Conservation (phyloP, 805 yeast genomes). For the Kazachstania kunashirensis region DNA sequence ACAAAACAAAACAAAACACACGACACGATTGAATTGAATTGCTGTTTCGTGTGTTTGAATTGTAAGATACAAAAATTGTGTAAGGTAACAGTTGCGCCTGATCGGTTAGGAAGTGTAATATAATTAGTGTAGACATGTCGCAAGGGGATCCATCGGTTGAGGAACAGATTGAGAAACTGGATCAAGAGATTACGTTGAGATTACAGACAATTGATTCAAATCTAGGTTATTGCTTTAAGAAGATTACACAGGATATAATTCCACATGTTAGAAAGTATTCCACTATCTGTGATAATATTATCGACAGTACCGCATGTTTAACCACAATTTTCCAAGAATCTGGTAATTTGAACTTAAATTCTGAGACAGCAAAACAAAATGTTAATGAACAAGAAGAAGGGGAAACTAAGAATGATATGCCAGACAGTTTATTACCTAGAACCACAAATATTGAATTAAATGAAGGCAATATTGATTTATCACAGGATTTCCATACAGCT, state of each 20-base stretch:
- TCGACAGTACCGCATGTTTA: conserved; percentile 65
- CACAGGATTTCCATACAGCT: conserved; percentile 15
- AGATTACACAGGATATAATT: conserved; percentile 55
- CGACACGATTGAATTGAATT: too few species aligned
- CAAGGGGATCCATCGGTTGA: conserved; percentile 1
- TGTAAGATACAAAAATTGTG: too few species aligned
- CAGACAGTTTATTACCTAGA: neutral
- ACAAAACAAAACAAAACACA: too few species aligned
- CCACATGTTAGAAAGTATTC: conserved; percentile 61
- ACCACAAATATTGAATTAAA: too few species aligned
- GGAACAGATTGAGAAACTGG: conserved; percentile 50
- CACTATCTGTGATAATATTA: conserved; percentile 45
- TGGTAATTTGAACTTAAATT: conserved; percentile 48
- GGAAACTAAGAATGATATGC: neutral
- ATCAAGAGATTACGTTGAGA: conserved; percentile 68
- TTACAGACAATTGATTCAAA: conserved; percentile 74
- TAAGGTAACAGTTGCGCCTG: too few species aligned
- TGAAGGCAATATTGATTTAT: too few species aligned
- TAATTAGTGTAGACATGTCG: too few species aligned
- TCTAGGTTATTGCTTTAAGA: conserved; percentile 54
- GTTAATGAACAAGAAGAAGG: neutral
- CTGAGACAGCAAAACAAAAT: neutral
- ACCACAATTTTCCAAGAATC: conserved; percentile 68
- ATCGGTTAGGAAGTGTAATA: too few species aligned
- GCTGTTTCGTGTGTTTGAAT: too few species aligned